phyloP scores from a whole-genome alignment of 164 flowering plant genomes.

The Magnolia kwangsiensis region DNA sequence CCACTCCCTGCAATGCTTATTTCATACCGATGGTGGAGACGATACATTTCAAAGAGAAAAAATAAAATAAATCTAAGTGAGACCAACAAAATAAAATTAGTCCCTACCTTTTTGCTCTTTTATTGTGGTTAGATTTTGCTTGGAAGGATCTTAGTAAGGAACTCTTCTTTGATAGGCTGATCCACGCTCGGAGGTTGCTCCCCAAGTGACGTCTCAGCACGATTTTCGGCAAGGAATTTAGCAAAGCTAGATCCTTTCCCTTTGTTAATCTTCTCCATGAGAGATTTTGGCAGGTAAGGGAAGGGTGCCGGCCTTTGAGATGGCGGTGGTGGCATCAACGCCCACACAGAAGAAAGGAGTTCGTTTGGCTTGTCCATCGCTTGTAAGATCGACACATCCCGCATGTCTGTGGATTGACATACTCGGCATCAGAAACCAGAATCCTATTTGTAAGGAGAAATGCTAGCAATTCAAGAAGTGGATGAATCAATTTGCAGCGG shows the following conservation, averaged over 20 bases:
- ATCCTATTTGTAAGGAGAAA: not conserved
- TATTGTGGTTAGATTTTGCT: constrained; percentile 51
- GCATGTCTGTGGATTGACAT: constrained; percentile 48
- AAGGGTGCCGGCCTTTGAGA: constrained; percentile 46
- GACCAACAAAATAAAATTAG: not conserved
- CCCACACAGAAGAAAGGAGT: constrained; percentile 77
- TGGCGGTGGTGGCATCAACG: constrained; percentile 62
- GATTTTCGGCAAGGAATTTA: constrained; percentile 53
- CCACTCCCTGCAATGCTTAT: too few species aligned
- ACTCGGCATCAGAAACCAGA: not conserved
- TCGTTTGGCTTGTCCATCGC: constrained; percentile 67
- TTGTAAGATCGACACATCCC: constrained; percentile 43
- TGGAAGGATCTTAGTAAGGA: constrained; percentile 17
- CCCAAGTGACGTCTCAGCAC: constrained; percentile 16
- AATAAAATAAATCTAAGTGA: not conserved
- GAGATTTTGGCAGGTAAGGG: constrained; percentile 30
- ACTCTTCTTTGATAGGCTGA: constrained; percentile 22
- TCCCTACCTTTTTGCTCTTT: not conserved
- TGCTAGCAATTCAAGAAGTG: too few species aligned
- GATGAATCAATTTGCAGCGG: too few species aligned
- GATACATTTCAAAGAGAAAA: not conserved
- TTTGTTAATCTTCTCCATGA: constrained; percentile 25
- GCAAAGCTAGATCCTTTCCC: constrained; percentile 69
- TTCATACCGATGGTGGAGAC: not conserved
- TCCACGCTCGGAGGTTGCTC: constrained; percentile 5